Percentiles rank a stretch among this genome's conserved stretches.
Conservation (phyloP, 768 basidiomycete species). For the Xanthoconium purpureum region DNA sequence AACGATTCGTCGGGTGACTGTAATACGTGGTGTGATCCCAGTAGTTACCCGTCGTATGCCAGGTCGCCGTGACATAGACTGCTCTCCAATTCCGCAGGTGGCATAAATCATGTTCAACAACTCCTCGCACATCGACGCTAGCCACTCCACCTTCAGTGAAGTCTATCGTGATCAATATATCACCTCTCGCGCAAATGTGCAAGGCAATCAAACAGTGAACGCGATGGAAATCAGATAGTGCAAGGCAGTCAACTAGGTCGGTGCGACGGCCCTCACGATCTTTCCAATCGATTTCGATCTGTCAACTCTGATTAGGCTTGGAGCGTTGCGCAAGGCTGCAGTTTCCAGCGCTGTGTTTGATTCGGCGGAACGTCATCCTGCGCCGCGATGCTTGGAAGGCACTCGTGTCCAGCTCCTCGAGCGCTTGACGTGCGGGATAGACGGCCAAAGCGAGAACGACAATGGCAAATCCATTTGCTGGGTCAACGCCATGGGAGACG, state of each 20-base stretch:
- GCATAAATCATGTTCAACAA: conserved; percentile 9
- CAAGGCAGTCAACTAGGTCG: conserved; percentile 12
- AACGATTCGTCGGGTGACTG: background rate
- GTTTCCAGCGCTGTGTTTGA: conserved; percentile 11
- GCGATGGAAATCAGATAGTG: conserved; percentile 17
- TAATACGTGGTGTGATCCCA: too few species aligned
- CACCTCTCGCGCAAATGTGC: conserved; percentile 7
- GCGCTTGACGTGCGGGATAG: conserved; percentile 14
- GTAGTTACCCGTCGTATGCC: too few species aligned
- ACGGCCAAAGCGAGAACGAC: conserved; percentile 1
- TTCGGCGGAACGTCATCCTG: conserved; percentile 9
- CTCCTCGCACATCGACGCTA: conserved; percentile 9
- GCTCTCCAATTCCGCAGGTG: too few species aligned
- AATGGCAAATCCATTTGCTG: conserved; percentile 13
- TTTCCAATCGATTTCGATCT: background rate
- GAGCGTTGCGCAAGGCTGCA: conserved; percentile 10
- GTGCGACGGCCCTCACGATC: background rate
- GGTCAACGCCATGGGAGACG: too few species aligned
- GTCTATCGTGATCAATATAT: conserved; percentile 16
- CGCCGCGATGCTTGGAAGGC: conserved; percentile 8
- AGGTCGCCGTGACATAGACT: too few species aligned
- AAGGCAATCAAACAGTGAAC: conserved; percentile 17
- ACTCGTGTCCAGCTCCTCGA: conserved; percentile 13
- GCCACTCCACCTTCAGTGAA: conserved; percentile 17
- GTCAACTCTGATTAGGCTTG: background rate